Conservation (phyloP, 805 yeast genomes). For the Saccharomycopsis selenospora region DNA sequence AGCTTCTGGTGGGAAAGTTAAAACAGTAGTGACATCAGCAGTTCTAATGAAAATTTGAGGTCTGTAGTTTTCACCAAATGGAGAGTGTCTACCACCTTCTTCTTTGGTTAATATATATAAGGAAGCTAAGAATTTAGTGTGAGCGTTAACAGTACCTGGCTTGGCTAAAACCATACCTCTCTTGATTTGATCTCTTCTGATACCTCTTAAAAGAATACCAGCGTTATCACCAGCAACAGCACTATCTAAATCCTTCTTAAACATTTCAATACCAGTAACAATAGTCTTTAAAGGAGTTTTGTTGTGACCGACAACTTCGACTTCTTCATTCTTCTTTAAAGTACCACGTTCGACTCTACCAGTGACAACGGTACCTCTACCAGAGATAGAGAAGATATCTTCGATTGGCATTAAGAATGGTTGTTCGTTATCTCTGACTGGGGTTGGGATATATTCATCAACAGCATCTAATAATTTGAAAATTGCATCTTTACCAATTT, state of each 20-base stretch:
- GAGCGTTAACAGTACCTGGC: slow-evolving; percentile 87
- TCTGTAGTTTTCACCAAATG: slow-evolving; percentile 94
- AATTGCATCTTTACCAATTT: slow-evolving; percentile 85
- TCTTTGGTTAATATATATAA: slow-evolving; percentile 88
- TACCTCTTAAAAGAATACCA: slow-evolving; percentile 95
- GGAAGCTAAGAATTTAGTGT: slow-evolving; percentile 89
- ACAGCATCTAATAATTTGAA: slow-evolving; percentile 81
- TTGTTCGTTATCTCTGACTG: slow-evolving; percentile 90
- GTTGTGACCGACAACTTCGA: slow-evolving; percentile 92
- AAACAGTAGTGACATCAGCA: slow-evolving; percentile 85
- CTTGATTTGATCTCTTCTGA: slow-evolving; percentile 91
- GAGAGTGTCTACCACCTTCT: slow-evolving; percentile 99
- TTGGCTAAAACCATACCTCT: slow-evolving; percentile 98
- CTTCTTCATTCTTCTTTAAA: slow-evolving; percentile 96
- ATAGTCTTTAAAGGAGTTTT: slow-evolving; percentile 83
- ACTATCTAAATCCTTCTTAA: slow-evolving; percentile 94
- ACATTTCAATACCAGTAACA: slow-evolving; percentile 98
- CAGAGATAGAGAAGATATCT: slow-evolving; percentile 95
- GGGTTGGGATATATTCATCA: slow-evolving; percentile 94
- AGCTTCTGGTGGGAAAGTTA: slow-evolving; percentile 79
- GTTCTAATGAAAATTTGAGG: slow-evolving; percentile 97
- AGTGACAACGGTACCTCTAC: slow-evolving; percentile 99
- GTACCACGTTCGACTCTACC: slow-evolving; percentile 99
- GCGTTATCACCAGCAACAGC: slow-evolving; percentile 99
- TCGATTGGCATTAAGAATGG: slow-evolving; percentile 97